Base-by-base conservation (phyloP, 768 basidiomycete genomes). In the Rhizopogon vesiculosus region DNA sequence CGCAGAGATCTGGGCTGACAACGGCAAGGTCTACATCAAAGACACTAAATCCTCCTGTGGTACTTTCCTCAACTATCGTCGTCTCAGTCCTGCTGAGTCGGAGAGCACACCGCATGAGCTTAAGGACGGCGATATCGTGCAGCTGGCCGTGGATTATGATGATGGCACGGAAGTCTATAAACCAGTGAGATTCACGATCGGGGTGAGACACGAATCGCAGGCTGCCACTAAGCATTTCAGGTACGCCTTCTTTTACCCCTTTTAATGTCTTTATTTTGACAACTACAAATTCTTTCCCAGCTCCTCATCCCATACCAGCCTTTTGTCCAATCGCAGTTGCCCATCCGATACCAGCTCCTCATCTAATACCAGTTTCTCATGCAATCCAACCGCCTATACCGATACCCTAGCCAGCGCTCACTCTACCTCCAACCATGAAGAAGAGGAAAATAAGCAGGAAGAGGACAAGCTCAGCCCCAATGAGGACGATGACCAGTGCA, bases 131-230 rank as follows among this genome's bases (percentile, higher is more conserved):
- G 95, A 98, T 73, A 81, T 98, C 33, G 72, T 98, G 18, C 96
- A 98, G 72, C 84, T 98, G 1, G 95, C 96, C 2, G 93, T 98
- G 29, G 95, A 98, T 68, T 99, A 97, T 72, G 94, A 98, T 70
- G 96, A 95, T 5, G 96, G 96, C 0, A 84, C 91, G 8, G 94
- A 98, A 74, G 94, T 96, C 51, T 98, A 96, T 72, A 89, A 97
- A 74, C 92, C 89, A 56, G 92, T 98, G 57, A 98, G 95, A 81
- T 97, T 99, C 67, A 80, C 90, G 61, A 77, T 98, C 51, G 96
- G 98, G 72, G 71, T 97, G 15, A 84, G 84, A 8, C 74, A 95
- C 57, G 25, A 25, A 25, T 25, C 25, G 25, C 93, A 97, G 70
- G 76, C 85, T 1, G 81, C 75, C 83, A 85, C 46, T 0, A 98